Conservation (phyloP, 768 basidiomycete species). For the Stropharia rugosoannulata region DNA sequence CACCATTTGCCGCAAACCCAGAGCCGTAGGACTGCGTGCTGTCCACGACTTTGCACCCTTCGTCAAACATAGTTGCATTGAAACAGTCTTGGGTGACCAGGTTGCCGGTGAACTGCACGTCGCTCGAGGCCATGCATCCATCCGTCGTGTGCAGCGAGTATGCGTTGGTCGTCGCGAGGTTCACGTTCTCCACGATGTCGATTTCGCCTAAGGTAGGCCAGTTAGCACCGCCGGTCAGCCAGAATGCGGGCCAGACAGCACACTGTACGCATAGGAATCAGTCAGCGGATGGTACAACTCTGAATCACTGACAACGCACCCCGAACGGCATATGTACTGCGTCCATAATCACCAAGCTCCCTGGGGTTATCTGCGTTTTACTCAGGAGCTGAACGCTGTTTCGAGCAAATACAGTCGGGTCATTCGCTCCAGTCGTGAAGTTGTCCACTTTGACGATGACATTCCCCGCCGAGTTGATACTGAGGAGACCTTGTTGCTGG, state of each 20-base stretch:
- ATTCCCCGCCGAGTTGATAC: conserved; percentile 9
- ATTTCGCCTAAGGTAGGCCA: conserved; percentile 12
- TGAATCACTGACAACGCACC: neutral
- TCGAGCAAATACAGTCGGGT: conserved; percentile 1
- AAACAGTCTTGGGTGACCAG: conserved; percentile 8
- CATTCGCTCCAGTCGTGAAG: conserved; percentile 1
- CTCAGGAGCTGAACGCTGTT: conserved; percentile 11
- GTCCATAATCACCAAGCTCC: conserved; percentile 12
- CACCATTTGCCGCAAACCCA: conserved; percentile 6
- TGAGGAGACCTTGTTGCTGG: conserved; percentile 2
- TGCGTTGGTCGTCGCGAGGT: conserved; percentile 9
- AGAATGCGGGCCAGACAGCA: conserved; percentile 15
- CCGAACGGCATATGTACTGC: conserved; percentile 16
- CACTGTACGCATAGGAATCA: neutral
- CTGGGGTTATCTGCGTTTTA: conserved; percentile 6
- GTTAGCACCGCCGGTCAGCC: conserved; percentile 10
- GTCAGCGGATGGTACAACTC: neutral
- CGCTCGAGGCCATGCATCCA: conserved; percentile 7
- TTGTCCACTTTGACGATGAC: conserved; percentile 11
- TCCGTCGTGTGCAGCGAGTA: conserved; percentile 9
- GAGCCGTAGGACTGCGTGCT: conserved; percentile 5
- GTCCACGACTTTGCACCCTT: conserved; percentile 9
- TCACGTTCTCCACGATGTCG: conserved; percentile 14
- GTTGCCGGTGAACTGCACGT: conserved; percentile 4
- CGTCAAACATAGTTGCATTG: conserved; percentile 7